These are phyloP conservation scores for Parachaetomium inaequale DNA, from an alignment of 495 filamentous ascomycete genomes.

Conservation along the genomic window DNA sequence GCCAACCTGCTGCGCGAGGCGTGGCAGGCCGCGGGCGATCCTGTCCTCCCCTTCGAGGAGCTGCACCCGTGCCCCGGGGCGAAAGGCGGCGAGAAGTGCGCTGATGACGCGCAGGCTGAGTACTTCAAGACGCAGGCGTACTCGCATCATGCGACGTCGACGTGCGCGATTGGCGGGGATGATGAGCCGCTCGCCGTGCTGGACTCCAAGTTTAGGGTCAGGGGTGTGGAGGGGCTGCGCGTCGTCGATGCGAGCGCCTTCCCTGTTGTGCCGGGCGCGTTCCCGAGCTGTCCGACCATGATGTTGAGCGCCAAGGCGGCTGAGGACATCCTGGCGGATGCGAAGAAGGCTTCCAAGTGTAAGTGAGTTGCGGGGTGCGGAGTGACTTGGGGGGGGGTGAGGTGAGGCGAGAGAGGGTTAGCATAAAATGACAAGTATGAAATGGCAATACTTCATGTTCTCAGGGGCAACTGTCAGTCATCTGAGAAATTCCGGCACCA, in stretches of 20 bases:
- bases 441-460: too few species aligned
- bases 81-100: conserved; percentile 29
- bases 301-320: conserved; percentile 63
- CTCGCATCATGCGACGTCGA: conserved; percentile 50
- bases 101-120: conserved; percentile 39
- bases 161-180: conserved; percentile 48
- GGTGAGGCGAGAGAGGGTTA: too few species aligned
- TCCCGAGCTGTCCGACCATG: conserved; percentile 57
- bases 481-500: too few species aligned
- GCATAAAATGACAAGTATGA: too few species aligned
- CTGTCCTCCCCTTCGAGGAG: conserved; percentile 39
- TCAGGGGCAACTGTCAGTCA: too few species aligned
- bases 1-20: conserved; percentile 48
- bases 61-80: conserved; percentile 40
- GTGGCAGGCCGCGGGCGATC: conserved; percentile 31
- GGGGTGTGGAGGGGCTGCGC: conserved; percentile 45
- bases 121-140: conserved; percentile 49
- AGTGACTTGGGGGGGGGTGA: neutral
- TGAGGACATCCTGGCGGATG: conserved; percentile 58
- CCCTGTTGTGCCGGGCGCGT: conserved; percentile 55
- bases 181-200: conserved; percentile 49
- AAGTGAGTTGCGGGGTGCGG: too few species aligned
- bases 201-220: conserved; percentile 50
- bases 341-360: conserved; percentile 18
- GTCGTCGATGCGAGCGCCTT: conserved; percentile 57